Percentiles rank a stretch among this genome's conserved stretches.
Evolutionary conservation across 2,329 filamentous ascomycete species (phyloP).

Genomic region (Fusarium illudens): DNA sequence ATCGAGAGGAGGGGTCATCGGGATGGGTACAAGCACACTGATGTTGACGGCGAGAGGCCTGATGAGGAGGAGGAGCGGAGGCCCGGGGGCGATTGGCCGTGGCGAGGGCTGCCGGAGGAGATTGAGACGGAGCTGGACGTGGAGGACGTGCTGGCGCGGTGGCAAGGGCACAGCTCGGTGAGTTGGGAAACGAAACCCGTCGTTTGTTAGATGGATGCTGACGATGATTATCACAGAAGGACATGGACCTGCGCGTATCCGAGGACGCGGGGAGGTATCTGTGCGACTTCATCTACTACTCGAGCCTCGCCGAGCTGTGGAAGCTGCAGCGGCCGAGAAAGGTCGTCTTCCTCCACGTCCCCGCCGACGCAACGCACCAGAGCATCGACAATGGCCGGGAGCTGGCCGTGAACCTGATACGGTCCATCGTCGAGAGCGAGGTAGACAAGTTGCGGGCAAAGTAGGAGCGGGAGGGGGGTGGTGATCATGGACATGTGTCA

Average conservation of each 20-base stretch:
- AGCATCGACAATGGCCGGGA: conserved; percentile 60
- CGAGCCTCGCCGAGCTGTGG: conserved; percentile 67
- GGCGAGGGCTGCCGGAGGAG: conserved; percentile 63
- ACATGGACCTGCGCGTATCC: conserved; percentile 65
- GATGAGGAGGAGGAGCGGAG: conserved; percentile 63
- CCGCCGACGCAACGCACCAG: conserved; percentile 62
- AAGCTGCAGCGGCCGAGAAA: conserved; percentile 57
- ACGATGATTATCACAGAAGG: conserved; percentile 42
- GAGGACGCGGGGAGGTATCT: conserved; percentile 77
- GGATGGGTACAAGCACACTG: conserved; percentile 74
- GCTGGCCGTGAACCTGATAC: conserved; percentile 62
- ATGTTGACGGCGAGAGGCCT: conserved; percentile 71
- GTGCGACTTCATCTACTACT: conserved; percentile 82
- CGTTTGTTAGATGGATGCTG: not conserved
- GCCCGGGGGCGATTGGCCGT: conserved; percentile 59
- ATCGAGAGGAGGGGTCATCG: conserved; percentile 76
- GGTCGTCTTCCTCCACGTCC: conserved; percentile 78
- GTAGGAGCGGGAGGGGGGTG: no score
- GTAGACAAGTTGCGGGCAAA: conserved; percentile 28
- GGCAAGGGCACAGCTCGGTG: conserved; percentile 62
- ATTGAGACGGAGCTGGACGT: conserved; percentile 66
- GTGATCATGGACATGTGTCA: not conserved
- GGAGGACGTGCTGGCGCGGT: conserved; percentile 63
- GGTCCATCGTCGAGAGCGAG: conserved; percentile 65
- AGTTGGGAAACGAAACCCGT: conserved; percentile 30